These are phyloP conservation scores for Aspergillus baeticus DNA, from an alignment of 495 filamentous ascomycete species.

Conservation along the genomic window DNA sequence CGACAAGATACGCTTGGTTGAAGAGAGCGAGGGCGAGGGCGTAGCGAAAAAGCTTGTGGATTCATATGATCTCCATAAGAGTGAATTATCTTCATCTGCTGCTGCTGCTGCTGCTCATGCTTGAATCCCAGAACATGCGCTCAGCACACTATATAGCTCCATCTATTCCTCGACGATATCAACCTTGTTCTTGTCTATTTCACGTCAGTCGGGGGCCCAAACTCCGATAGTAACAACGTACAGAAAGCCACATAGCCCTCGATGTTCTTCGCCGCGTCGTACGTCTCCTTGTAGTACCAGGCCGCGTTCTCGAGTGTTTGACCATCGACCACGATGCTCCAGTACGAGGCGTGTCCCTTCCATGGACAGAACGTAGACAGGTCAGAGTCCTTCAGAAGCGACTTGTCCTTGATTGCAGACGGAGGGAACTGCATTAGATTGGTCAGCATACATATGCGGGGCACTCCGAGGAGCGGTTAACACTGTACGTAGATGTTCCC, in stretches of 20 bases:
- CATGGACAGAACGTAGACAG: conserved; percentile 59
- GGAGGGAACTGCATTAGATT: conserved; percentile 32
- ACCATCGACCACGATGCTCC: conserved; percentile 60
- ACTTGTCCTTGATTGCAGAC: conserved; percentile 39
- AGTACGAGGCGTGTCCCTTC: conserved; percentile 72
- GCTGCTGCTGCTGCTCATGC: too few species aligned
- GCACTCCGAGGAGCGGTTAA: neutral
- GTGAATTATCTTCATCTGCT: too few species aligned
- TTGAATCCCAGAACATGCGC: too few species aligned
- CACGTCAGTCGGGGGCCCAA: neutral
- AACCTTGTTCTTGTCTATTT: conserved; percentile 43
- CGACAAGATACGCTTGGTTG: neutral
- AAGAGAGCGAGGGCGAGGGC: neutral
- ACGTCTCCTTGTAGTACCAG: conserved; percentile 65
- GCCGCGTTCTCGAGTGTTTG: conserved; percentile 58
- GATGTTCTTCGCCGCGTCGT: conserved; percentile 55
- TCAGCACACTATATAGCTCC: too few species aligned
- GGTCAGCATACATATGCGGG: neutral
- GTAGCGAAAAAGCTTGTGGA: neutral
- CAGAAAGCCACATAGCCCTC: conserved; percentile 68
- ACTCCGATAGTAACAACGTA: conserved; percentile 31
- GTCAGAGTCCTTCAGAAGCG: conserved; percentile 46
- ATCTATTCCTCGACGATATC: conserved; percentile 31
- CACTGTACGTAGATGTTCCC: conserved; percentile 68
- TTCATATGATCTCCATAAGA: neutral